A percentile compares a stretch with the other conserved stretches of the same genome.
These are phyloP conservation scores for Salix viminalis DNA, from an alignment of 345 rosid species.

Conservation along the genomic window DNA sequence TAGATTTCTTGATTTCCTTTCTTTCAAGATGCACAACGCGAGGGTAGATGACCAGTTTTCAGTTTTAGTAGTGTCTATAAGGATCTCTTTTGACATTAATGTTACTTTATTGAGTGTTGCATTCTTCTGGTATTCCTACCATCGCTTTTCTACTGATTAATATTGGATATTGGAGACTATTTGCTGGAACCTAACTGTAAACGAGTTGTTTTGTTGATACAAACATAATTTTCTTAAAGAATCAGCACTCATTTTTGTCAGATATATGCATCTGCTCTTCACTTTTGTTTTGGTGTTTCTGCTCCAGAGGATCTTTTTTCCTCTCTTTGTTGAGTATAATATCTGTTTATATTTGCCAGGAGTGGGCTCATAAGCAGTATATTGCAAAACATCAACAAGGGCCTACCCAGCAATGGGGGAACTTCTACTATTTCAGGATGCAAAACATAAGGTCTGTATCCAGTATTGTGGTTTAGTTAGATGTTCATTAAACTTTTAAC, in stretches of 20 bases:
- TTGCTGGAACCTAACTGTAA: not conserved
- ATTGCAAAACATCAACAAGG: conserved; percentile 88
- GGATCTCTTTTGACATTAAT: conserved; percentile 1
- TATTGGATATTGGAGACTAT: not conserved
- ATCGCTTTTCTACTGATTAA: not conserved
- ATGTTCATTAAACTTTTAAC: not conserved
- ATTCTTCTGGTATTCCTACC: not conserved
- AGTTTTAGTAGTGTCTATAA: not conserved
- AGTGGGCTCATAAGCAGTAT: conserved; percentile 95
- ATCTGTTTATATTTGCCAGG: conserved; percentile 44
- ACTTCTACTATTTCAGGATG: conserved; percentile 94
- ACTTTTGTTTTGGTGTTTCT: not conserved
- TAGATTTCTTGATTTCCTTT: not conserved
- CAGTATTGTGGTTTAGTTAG: not conserved
- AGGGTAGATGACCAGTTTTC: not conserved
- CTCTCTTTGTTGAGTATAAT: not conserved
- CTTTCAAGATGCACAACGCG: not conserved
- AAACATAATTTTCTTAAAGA: not conserved
- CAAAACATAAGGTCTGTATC: conserved; percentile 72
- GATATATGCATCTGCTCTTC: not conserved
- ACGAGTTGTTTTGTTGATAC: not conserved
- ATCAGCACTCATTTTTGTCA: not conserved
- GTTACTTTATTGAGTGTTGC: not conserved
- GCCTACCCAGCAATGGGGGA: conserved; percentile 92
- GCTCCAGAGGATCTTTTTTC: not conserved